Percentiles rank a stretch among this genome's conserved stretches.
Evolutionary conservation across 352 stramenopile genomes (phyloP).

Genomic region (Pythium aristosporum): DNA sequence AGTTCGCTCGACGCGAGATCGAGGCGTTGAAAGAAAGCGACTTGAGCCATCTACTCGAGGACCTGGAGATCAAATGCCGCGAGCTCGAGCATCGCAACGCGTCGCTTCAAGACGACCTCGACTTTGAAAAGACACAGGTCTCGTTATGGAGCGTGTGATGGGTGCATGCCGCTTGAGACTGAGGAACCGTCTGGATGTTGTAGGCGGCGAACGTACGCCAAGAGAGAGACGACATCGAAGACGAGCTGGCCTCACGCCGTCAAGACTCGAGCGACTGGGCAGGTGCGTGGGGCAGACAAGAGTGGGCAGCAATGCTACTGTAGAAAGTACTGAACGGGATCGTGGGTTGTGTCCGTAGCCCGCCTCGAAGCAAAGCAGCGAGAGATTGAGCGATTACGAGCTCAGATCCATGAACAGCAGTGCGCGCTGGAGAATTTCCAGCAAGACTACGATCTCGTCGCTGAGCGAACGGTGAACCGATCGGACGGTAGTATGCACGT

Average conservation of each 20-base stretch:
- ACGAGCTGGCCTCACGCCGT: constrained; percentile 17
- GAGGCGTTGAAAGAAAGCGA: constrained; percentile 62
- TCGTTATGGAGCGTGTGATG: neutral
- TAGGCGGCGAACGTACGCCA: constrained; percentile 27
- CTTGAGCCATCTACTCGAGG: constrained; percentile 59
- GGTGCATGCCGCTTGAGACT: neutral
- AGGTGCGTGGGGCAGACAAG: neutral
- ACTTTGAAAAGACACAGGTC: constrained; percentile 40
- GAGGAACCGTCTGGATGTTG: neutral
- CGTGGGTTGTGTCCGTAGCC: constrained; percentile 13
- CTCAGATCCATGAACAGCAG: constrained; percentile 67
- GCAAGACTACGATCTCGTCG: constrained; percentile 29
- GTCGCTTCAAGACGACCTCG: constrained; percentile 36
- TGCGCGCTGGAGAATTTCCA: constrained; percentile 51
- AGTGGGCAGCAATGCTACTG: neutral
- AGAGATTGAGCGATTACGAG: constrained; percentile 38
- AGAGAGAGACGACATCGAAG: constrained; percentile 19
- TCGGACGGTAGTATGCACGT: neutral
- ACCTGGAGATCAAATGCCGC: constrained; percentile 59
- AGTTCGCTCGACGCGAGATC: constrained; percentile 58
- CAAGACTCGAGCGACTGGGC: constrained; percentile 26
- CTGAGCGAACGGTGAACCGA: constrained; percentile 9
- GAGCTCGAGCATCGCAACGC: constrained; percentile 50
- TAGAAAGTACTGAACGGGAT: neutral
- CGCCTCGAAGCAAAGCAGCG: constrained; percentile 39